phyloP scores from a whole-genome alignment of 768 basidiomycete species.

The Kwoniella dejecticola region DNA sequence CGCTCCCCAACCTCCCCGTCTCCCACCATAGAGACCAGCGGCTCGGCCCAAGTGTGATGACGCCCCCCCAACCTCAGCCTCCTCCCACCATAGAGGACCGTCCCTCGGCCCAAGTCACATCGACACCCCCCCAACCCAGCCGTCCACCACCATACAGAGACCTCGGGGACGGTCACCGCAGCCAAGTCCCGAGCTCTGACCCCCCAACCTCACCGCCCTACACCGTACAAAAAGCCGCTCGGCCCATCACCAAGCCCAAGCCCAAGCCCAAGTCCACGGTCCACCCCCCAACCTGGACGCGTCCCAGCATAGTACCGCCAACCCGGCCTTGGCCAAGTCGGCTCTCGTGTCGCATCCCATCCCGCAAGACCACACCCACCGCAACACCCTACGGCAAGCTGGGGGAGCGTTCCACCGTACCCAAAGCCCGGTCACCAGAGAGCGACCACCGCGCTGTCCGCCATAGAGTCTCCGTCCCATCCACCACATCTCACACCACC shows the following conservation, averaged over 20 bases:
- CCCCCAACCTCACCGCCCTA: background rate
- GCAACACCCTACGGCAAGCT: background rate
- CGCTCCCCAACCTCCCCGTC: background rate
- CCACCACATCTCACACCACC: background rate
- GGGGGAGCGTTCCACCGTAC: conserved; percentile 5
- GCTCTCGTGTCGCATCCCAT: background rate
- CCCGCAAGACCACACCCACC: background rate
- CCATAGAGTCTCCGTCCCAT: background rate
- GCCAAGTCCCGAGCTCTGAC: background rate
- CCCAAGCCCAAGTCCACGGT: background rate
- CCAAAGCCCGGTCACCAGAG: background rate
- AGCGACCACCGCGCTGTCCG: background rate
- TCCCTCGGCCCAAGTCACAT: background rate
- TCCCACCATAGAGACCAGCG: background rate
- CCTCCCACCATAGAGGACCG: background rate
- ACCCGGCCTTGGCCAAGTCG: background rate
- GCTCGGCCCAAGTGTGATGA: background rate
- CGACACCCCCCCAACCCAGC: background rate
- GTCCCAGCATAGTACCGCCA: background rate
- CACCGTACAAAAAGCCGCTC: background rate
- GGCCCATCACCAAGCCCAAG: background rate
- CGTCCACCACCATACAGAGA: background rate
- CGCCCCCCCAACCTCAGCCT: background rate
- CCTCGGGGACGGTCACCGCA: background rate
- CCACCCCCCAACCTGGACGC: background rate